Base-by-base conservation (phyloP, 2,329 filamentous ascomycete genomes). In the Penicillium oxalicum region DNA sequence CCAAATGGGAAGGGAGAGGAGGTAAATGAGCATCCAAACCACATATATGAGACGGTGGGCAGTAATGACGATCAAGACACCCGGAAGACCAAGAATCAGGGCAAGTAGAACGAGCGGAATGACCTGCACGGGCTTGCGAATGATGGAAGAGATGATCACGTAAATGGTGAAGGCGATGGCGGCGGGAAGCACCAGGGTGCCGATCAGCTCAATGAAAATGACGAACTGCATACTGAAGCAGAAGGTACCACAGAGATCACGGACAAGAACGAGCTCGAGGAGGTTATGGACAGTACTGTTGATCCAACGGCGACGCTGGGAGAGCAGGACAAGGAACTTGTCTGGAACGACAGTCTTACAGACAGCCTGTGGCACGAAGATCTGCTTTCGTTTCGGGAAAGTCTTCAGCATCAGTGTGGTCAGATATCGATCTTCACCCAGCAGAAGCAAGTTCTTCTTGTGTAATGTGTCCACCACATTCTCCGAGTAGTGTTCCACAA, bases 211-310 rank as follows among this genome's bases (percentile, higher is more conserved):
- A 64, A 98, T 87, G 67, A 91, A 95, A 54, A 98, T 86, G 56
- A 98, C 86, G 67, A 98, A 98, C 72, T 98, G 93, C 93, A 98
- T 98, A 70, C 89, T 95, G 77, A 98, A 98, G 77, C 94, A 98
- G 76, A 98, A 98, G 3, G 93, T 98, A 57, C 93, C 93, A 66
- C 93, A 98, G 12, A 98, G 81, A 74, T 98, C 93, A 56, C 91
- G 83, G 39, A 98, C 94, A 32, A 98, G 81, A 45, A 97, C 84
- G 51, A 98, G 81, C 71, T 98, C 93, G 88, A 98, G 96, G 39
- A 98, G 77, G 67, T 98, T 98, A 77, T 98, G 93, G 43, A 98
- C 87, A 4, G 93, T 98, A 69, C 89, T 95, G 80, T 98, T 98
- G 74, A 98, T 98, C 93, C 93, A 98, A 70, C 93, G 84, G 69